Conservation (phyloP, 805 yeast species). For the Lipomyces mesembrius region DNA sequence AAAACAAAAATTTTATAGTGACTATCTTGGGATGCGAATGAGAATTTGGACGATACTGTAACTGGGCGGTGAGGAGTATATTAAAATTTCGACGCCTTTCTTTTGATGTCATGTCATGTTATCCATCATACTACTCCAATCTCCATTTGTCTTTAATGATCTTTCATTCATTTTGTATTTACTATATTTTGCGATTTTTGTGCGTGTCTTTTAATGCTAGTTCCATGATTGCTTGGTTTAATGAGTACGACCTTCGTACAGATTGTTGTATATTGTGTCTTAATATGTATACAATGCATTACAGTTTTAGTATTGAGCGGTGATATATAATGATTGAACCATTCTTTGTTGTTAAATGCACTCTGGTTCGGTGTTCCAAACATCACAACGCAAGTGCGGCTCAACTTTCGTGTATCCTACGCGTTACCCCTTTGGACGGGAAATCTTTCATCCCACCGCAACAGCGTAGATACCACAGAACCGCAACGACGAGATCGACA, state of each 20-base stretch:
- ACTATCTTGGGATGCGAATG: background rate
- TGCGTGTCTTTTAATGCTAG: background rate
- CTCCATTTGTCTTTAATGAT: background rate
- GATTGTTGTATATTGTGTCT: slow-evolving; percentile 1
- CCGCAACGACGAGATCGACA: background rate
- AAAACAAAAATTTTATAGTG: background rate
- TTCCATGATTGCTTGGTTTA: background rate
- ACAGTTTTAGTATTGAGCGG: background rate
- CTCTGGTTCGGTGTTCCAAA: background rate
- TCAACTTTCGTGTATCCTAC: background rate
- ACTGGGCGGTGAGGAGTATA: background rate
- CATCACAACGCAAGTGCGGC: background rate
- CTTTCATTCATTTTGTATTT: slow-evolving; percentile 1
- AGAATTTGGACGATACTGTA: background rate
- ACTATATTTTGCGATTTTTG: background rate
- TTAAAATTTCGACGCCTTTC: background rate
- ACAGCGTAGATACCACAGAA: background rate
- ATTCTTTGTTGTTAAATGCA: too few relatives aligned
- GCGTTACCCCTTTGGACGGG: background rate
- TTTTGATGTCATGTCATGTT: background rate
- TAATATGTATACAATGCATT: background rate
- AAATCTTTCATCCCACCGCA: background rate
- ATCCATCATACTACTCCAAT: slow-evolving; percentile 1
- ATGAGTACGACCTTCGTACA: background rate
- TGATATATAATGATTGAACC: too few relatives aligned